These are phyloP conservation scores for Zygosaccharomyces bailii DNA, from an alignment of 805 yeast species.

Conservation along the genomic window DNA sequence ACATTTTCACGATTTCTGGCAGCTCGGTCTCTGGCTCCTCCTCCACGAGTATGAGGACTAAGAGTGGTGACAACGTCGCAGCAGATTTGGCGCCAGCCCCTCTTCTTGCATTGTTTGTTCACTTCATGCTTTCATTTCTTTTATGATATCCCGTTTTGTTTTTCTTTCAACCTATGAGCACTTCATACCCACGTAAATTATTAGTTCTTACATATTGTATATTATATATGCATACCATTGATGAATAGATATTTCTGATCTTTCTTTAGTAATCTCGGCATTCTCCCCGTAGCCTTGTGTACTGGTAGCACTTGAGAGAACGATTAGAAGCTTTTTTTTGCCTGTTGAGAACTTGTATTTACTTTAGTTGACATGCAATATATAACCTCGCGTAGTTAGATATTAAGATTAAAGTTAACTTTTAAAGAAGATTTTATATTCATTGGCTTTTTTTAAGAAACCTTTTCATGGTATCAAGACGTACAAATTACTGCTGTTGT, in stretches of 20 bases:
- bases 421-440: no score
- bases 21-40: conserved; percentile 1
- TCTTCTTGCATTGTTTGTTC: conserved; percentile 1
- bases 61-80: not conserved
- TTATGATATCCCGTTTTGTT: conserved; percentile 7
- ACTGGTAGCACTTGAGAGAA: no score
- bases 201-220: conserved; percentile 1
- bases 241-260: not conserved
- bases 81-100: not conserved
- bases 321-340: no score
- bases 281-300: no score
- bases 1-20: conserved; percentile 24
- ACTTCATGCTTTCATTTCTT: conserved; percentile 2
- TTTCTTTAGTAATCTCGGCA: not conserved
- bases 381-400: no score
- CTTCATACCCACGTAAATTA: not conserved
- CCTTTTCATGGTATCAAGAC: no score
- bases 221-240: not conserved
- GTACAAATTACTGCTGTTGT: no score
- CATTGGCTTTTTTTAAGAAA: no score
- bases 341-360: no score
- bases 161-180: not conserved
- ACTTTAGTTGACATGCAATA: no score
- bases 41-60: not conserved
- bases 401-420: no score